Conservation (phyloP, 2,329 filamentous ascomycete species). For the Aspergillus ustus region DNA sequence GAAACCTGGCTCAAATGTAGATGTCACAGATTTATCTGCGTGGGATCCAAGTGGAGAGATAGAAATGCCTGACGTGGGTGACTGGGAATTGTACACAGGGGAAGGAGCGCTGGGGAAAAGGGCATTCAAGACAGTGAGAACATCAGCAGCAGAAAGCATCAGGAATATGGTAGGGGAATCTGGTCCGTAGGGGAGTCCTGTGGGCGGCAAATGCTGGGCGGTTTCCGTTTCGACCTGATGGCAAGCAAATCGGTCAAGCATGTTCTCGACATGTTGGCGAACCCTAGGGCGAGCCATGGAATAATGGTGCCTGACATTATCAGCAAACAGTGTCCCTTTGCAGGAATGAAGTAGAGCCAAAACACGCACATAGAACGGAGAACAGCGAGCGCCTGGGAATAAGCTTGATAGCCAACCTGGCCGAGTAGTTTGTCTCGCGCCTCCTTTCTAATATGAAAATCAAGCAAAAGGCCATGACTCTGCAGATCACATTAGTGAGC, state of each 20-base stretch:
- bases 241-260: constrained; percentile 39
- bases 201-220: constrained; percentile 49
- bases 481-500: constrained; percentile 43
- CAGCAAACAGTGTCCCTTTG: constrained; percentile 24
- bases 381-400: constrained; percentile 79
- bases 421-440: constrained; percentile 75
- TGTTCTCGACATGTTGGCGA: constrained; percentile 42
- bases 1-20: constrained; percentile 37
- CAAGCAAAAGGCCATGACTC: constrained; percentile 70
- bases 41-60: constrained; percentile 27
- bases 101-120: constrained; percentile 66
- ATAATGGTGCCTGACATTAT: constrained; percentile 38
- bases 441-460: constrained; percentile 91
- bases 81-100: constrained; percentile 33
- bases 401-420: constrained; percentile 79
- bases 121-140: constrained; percentile 79
- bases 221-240: constrained; percentile 13
- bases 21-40: constrained; percentile 25
- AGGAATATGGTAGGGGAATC: constrained; percentile 63
- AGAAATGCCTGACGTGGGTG: constrained; percentile 31
- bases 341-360: constrained; percentile 14
- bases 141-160: constrained; percentile 77
- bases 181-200: constrained; percentile 54
- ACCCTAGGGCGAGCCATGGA: constrained; percentile 40
- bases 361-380: constrained; percentile 67